Evolutionary conservation across 352 stramenopile species (phyloP), one percentile per base, ranked within the genome.

Genomic region (Phytophthora tentaculata): DNA sequence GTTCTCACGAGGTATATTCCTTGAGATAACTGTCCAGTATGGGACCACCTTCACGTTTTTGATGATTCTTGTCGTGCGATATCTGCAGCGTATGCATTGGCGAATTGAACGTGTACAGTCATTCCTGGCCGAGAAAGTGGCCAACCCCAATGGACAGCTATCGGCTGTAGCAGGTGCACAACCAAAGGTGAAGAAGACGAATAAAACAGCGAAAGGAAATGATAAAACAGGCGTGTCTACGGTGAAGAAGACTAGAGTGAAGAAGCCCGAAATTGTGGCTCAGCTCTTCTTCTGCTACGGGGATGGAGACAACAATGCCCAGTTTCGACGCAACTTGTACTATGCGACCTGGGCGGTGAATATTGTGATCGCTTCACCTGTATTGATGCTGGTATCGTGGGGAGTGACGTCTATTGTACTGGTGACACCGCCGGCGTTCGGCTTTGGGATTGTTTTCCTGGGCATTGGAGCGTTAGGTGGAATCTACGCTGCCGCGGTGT

Each of bases 211-310:
- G 17, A 76, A 73, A 20, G 37, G 10, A 24, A 79, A 77, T 32
- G 52, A 59, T 44, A 76, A 76, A 47, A 39, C 51, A 51, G 45
- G n/a, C 7, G 0, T 29, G n/a, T 64, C 16, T 13, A 16, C 26
- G 9, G 22, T 8, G 13, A 56, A 62, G 19, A 45, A 53, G 26
- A 47, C 28, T 13, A 62, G 55, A 13, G 17, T 23, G 6, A 74
- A 68, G 53, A 83, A 72, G 19, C 81, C 71, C 4, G 83, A 93
- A 35, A 89, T 95, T 50, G 76, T 95, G 0, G 83, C 80, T 1
- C 79, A 84, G 26, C 68, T 96, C 10, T 96, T 96, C 65, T 69
- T 92, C n/a, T 91, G 85, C 72, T 90, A 90, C 64, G 86, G 85
- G 43, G 77, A 92, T 32, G 89, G 69, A 7, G 65, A 60, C 1